phyloP scores from a whole-genome alignment of 1,139 yeast species.

The Chernovozyma sophiae-reginae region DNA sequence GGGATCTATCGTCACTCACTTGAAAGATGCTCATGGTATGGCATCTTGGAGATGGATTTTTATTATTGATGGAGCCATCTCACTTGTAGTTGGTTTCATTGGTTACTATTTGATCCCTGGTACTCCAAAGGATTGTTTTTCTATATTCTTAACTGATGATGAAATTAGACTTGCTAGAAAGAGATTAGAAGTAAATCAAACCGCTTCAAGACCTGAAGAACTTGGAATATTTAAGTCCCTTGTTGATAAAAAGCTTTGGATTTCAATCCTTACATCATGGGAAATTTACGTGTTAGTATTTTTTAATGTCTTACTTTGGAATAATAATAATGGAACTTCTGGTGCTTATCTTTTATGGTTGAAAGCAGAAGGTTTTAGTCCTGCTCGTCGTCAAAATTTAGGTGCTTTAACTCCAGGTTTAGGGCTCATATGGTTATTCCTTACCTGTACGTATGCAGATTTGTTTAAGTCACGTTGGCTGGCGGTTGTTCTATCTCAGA shows the following conservation, averaged over 20 bases:
- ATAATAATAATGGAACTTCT: slow-evolving; percentile 43
- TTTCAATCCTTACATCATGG: slow-evolving; percentile 49
- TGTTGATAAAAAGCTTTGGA: slow-evolving; percentile 39
- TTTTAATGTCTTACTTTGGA: slow-evolving; percentile 64
- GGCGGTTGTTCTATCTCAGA: slow-evolving; percentile 53
- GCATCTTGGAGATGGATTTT: slow-evolving; percentile 75
- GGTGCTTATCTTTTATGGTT: slow-evolving; percentile 52
- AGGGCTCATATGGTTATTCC: slow-evolving; percentile 37
- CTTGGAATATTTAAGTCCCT: slow-evolving; percentile 5
- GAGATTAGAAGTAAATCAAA: slow-evolving; percentile 43
- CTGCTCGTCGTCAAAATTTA: slow-evolving; percentile 35
- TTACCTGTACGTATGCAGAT: slow-evolving; percentile 44
- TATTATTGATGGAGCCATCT: slow-evolving; percentile 60
- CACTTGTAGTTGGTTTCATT: slow-evolving; percentile 55
- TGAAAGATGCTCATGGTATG: slow-evolving; percentile 46
- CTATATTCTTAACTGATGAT: slow-evolving; percentile 55
- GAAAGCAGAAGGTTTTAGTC: slow-evolving; percentile 24
- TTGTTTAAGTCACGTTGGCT: slow-evolving; percentile 52
- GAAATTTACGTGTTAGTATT: slow-evolving; percentile 47
- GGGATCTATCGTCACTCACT: slow-evolving; percentile 47
- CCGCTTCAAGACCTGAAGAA: slow-evolving; percentile 11
- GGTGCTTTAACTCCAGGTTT: slow-evolving; percentile 44
- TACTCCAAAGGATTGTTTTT: slow-evolving; percentile 58
- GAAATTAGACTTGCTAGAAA: slow-evolving; percentile 60
- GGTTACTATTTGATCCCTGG: slow-evolving; percentile 68